Evolutionary conservation across 2,329 filamentous ascomycete genomes (phyloP), one percentile per base, ranked within the genome.

Genomic region (Xylariomycetidae sp.): DNA sequence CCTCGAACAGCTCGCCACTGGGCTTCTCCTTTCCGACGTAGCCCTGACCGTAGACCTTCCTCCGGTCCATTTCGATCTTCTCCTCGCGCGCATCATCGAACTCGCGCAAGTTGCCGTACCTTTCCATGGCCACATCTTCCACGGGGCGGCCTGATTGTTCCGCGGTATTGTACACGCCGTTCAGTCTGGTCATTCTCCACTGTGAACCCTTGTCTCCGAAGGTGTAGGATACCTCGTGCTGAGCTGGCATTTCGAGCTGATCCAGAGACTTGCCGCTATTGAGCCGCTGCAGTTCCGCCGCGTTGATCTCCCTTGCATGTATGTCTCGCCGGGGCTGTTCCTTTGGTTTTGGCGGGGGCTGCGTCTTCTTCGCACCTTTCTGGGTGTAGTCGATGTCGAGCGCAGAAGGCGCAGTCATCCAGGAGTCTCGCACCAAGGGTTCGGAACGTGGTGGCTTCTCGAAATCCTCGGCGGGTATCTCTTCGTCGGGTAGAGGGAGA

Each of bases 171-270:
- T 94, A 95, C 2, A 95, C 85, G 9, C 79, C 83, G 45, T 84
- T 88, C 19, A 98, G 74, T 58, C 89, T 95, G 5, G 83, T 94
- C 89, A 98, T 95, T 31, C 93, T 81, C 92, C 93, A 98, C 49
- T 87, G 77, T 10, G 89, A 90, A 0, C 92, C 90, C 6, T 76
- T 65, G 56, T 98, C 92, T 13, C 93, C 92, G 58, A 98, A 93
- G 0, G 67, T 85, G 54, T 96, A 98, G 37, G 76, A 68, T 7
- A 93, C 76, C 35, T 84, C 74, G 33, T 77, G 68, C 27, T 76
- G 62, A 1, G 70, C 65, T 2, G 72, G 67, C 6, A 74, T 58
- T 15, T 69, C 63, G 8, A 75, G 56, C 10, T 76, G 68, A 18
- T 76, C 71, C 2, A 70, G 43, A 0, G 59, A 61, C 31, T 72